Evolutionary conservation across 108 stramenopile genomes (phyloP), one percentile per base, ranked within the genome.

Genomic region (Skeletonema potamos): DNA sequence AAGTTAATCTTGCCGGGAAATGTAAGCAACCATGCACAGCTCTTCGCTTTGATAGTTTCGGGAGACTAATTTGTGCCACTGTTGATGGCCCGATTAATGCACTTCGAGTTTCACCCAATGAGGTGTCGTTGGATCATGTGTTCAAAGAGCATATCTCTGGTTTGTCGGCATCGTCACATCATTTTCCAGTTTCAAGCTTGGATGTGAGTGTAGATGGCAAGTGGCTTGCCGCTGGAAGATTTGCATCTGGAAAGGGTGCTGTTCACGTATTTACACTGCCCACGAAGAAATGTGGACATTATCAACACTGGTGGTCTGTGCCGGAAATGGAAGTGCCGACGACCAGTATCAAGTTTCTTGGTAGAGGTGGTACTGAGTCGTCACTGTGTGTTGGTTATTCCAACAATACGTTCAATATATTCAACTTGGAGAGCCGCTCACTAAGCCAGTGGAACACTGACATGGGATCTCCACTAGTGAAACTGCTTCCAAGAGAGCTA

Each of bases 401-500:
- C 27, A 81, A 83, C 61, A 89, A 78, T 55, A 75, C 79, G 6
- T 72, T 90, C 22, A 86, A 89, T 65, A 63, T 91, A 12, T 92
- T 89, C 61, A 86, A 95, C 66, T 18, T 89, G 9, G 60, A 68
- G 10, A 58, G 70, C 11, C 74, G 73, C 22, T 57, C 76, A 26
- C 72, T 92, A 33, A 80, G 64, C 57, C 33, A 83, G 48, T 95
- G 91, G 91, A 95, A 92, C 69, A 79, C 87, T 64, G 66, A 84
- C 30, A 76, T 77, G 65, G 89, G 88, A 34, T 82, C 86, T 51
- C 89, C 90, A 1, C 58, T 88, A 13, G 43, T 68, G 5, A 64
- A 83, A 26, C 70, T 80, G 4, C 76, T 92, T 67, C 89, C 91
- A 12, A 54, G 27, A 44, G 89, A 91, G 27, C 73, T 92, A 5